These are phyloP conservation scores for Ceratocystis diversiconidia DNA, from an alignment of 2,329 filamentous ascomycete genomes.

Conservation along the genomic window DNA sequence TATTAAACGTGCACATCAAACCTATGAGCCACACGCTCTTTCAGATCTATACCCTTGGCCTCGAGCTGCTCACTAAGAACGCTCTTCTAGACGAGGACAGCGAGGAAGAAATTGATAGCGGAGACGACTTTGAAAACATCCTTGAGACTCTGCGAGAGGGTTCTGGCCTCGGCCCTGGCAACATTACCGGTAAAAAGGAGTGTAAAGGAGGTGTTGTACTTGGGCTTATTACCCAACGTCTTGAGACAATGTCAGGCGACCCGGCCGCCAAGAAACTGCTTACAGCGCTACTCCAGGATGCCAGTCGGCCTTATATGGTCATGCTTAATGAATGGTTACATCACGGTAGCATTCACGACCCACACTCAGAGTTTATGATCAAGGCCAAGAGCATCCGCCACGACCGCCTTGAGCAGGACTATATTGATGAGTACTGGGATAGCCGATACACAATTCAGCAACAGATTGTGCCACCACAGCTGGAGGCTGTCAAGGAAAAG, in stretches of 20 bases:
- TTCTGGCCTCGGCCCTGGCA: conserved; percentile 63
- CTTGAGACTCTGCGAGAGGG: conserved; percentile 79
- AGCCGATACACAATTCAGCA: conserved; percentile 91
- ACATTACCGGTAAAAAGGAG: conserved; percentile 74
- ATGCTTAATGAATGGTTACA: conserved; percentile 99
- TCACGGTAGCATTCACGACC: conserved; percentile 86
- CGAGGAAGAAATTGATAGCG: conserved; percentile 55
- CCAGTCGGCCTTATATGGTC: conserved; percentile 86
- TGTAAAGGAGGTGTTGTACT: conserved; percentile 97
- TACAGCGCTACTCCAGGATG: conserved; percentile 69
- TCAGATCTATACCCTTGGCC: conserved; percentile 75
- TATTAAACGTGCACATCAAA: conserved; percentile 81
- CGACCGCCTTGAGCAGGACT: conserved; percentile 84
- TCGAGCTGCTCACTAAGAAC: conserved; percentile 79
- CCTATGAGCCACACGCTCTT: conserved; percentile 82
- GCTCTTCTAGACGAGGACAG: conserved; percentile 72
- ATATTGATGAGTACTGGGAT: conserved; percentile 99
- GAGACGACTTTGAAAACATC: conserved; percentile 84
- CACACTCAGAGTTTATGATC: conserved; percentile 84
- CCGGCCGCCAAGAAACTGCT: conserved; percentile 72
- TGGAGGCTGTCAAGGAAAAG: conserved; percentile 83
- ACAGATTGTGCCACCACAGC: conserved; percentile 77
- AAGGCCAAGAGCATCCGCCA: conserved; percentile 91
- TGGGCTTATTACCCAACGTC: conserved; percentile 65
- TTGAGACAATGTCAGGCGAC: conserved; percentile 86